These are phyloP conservation scores for Rhodotorula sphaerocarpa DNA, from an alignment of 768 basidiomycete species.

Conservation along the genomic window DNA sequence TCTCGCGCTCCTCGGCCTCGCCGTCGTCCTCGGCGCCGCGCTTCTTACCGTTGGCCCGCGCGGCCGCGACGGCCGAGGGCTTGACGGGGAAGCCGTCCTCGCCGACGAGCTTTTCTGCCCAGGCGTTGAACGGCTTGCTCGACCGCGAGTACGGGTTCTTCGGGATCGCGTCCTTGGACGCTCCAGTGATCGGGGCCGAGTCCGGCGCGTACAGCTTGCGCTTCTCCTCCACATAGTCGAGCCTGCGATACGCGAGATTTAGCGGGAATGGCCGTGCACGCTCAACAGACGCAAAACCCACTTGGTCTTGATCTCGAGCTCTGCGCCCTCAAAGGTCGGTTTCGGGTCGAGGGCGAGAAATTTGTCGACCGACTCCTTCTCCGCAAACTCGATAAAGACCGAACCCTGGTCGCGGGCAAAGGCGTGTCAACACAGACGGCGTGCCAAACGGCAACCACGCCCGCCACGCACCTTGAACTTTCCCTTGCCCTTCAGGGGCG, in stretches of 20 bases:
- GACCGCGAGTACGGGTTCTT: slow-evolving; percentile 45
- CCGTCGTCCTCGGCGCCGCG: slow-evolving; percentile 47
- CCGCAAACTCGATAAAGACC: slow-evolving; percentile 82
- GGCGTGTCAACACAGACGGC: background rate
- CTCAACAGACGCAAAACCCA: slow-evolving; percentile 44
- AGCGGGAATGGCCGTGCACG: background rate
- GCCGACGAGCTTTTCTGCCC: slow-evolving; percentile 30
- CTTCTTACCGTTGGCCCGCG: slow-evolving; percentile 44
- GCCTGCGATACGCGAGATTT: slow-evolving; percentile 50
- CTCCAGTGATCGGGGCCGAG: slow-evolving; percentile 48
- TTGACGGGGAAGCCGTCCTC: slow-evolving; percentile 18
- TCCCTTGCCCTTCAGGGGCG: slow-evolving; percentile 64
- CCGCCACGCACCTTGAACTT: slow-evolving; percentile 28
- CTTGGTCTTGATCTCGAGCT: slow-evolving; percentile 82
- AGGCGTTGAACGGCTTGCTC: slow-evolving; percentile 33
- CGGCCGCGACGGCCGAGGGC: slow-evolving; percentile 48
- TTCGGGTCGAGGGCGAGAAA: slow-evolving; percentile 77
- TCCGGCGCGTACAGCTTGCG: slow-evolving; percentile 81
- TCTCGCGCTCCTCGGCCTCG: slow-evolving; percentile 43
- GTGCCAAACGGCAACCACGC: too few species aligned
- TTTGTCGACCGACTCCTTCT: slow-evolving; percentile 57
- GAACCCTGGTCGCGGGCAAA: slow-evolving; percentile 55
- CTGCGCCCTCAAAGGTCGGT: slow-evolving; percentile 66
- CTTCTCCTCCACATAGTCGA: slow-evolving; percentile 88
- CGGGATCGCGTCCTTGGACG: slow-evolving; percentile 40